Base-by-base conservation (phyloP, 305 asterid species). In the Lippia alba region DNA sequence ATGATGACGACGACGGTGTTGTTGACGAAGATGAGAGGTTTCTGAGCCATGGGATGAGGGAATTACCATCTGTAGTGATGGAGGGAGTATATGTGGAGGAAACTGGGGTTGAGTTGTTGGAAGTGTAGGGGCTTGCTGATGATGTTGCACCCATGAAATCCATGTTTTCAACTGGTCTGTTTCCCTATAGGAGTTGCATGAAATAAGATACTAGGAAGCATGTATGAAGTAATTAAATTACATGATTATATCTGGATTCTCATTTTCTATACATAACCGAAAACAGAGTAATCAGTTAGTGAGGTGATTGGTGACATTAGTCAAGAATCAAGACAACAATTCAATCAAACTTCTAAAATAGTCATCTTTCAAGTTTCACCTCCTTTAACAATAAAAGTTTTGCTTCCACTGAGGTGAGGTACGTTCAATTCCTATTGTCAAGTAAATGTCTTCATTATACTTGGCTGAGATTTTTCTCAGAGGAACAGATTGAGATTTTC, bases 11-110 rank as follows among this genome's bases (percentile, higher is more conserved):
- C 3, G 49, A 44, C 9, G 41, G 6, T 36, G 82, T 67, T 6
- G 91, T 75, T 8, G 88, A 78, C 0, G 84, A 76, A 8, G 97
- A 84, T 0, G 97, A 85, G 72, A 89, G 96, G 82, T 89, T 91
- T 66, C 82, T 85, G 32, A 91, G 95, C 96, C 97, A 91, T 5
- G 96, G 96, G 75, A 91, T 91, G 41, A 91, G 88, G 63, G 96
- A 87, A 55, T 82, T 87, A 18, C 89, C 89, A 30, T 91, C 95
- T 33, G 81, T 74, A 66, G 70, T 73, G 12, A 76, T 61, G 78
- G 73, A 74, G 33, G 84, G 76, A 16, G 82, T 76, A 18, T 83
- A 89, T 1, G 82, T 66, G 16, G 95, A 86, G 0, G 95, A 88
- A 66, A 81, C 84, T 0, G 96, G 96, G 86, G 94, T 88, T 1